Conservation (phyloP, 768 basidiomycete genomes). For the Boletus pseudopeckii region DNA sequence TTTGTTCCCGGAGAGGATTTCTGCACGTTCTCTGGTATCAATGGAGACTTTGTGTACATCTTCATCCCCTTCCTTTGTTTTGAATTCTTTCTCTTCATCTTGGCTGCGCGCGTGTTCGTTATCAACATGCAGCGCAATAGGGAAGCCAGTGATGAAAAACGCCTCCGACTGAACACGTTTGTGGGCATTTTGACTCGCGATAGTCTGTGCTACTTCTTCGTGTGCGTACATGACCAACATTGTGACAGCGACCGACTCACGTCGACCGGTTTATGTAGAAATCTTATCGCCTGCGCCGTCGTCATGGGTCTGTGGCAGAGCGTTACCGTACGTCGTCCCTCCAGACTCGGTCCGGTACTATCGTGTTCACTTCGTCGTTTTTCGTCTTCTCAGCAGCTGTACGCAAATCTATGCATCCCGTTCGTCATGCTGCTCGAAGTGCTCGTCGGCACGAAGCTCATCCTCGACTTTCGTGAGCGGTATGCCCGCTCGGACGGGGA, state of each 20-base stretch:
- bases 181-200: slow-evolving; percentile 25
- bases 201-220: slow-evolving; percentile 31
- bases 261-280: slow-evolving; percentile 10
- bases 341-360: too few species aligned
- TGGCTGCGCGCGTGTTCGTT: slow-evolving; percentile 19
- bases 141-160: not conserved
- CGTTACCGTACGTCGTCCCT: slow-evolving; percentile 17
- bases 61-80: slow-evolving; percentile 32
- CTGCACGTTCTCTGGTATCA: slow-evolving; percentile 26
- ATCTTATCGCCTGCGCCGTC: slow-evolving; percentile 21
- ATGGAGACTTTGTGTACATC: slow-evolving; percentile 21
- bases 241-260: not conserved
- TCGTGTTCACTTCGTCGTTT: not conserved
- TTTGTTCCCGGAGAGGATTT: slow-evolving; percentile 2
- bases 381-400: slow-evolving; percentile 13
- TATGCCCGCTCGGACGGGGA: slow-evolving; percentile 16
- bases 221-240: slow-evolving; percentile 16
- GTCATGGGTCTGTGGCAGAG: slow-evolving; percentile 29
- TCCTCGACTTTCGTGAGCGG: slow-evolving; percentile 32
- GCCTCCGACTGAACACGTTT: slow-evolving; percentile 18
- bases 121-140: slow-evolving; percentile 6
- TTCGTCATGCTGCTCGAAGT: slow-evolving; percentile 32
- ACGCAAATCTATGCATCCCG: slow-evolving; percentile 31
- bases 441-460: slow-evolving; percentile 30
- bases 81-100: slow-evolving; percentile 24